Base-by-base conservation (phyloP, 495 filamentous ascomycete species). In the Lasiosphaeris hirsuta region DNA sequence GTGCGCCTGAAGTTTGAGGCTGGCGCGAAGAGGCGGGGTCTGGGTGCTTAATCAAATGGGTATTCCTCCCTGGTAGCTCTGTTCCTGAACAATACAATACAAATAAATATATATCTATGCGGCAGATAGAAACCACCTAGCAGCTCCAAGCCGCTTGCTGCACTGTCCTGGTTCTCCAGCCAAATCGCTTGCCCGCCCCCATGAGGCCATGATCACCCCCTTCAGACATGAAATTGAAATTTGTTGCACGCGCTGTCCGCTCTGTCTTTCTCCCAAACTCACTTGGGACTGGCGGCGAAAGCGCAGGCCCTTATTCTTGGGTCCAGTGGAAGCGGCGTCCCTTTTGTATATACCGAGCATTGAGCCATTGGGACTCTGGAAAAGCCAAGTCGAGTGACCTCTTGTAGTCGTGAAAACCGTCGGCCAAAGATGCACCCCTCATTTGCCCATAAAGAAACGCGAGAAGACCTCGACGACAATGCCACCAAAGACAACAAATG, bases 401-500 rank as follows among this genome's bases (percentile, higher is more conserved):
- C 23, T 5, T 30, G 23, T 2, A 30, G 23, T 30, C 5, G 23
- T 30, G 23, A 5, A 30, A 30, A 30, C 5, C 23, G 23, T 30
- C 23, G 23, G 5, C 23, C 23, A 30, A 18, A 10, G 8, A 14
- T 51, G 10, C 3, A 14, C 17, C 14, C 19, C 37, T 36, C 41
- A 39, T 49, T 30, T 17, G 8, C 45, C 13, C 18, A 89, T 80
- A 69, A 97, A 88, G 63, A 98, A 76, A 57, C 89, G 83, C 35
- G 78, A 77, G 58, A 97, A 56, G 44, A 94, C 72, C 69, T 96
- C 92, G 69, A 96, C 90, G 49, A 92, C 62, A 23, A 96, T 73
- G 38, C 91, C 91, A 54, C 92, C 92, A 69, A 90, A 89, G 56
- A 96, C 78, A 53, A 93, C 81, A 73, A 96, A 96, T 15, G 75